Percentiles rank a stretch among this genome's conserved stretches.
Evolutionary conservation across 2,329 filamentous ascomycete genomes (phyloP).

Genomic region (Botrytis aclada): DNA sequence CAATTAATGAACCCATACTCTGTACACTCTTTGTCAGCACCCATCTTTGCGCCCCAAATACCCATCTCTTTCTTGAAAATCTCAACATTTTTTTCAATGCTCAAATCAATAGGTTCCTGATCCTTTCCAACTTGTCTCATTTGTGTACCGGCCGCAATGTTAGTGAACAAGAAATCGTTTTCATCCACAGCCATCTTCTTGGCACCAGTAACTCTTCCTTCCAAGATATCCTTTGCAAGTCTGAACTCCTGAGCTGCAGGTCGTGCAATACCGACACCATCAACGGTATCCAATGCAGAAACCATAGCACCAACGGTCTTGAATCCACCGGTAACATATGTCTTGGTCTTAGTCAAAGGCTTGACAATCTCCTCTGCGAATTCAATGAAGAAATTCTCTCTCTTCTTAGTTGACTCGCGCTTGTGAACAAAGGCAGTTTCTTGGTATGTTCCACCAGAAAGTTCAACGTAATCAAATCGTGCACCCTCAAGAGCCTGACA

Average conservation of each 20-base stretch:
- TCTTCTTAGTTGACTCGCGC: constrained; percentile 44
- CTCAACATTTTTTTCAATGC: constrained; percentile 46
- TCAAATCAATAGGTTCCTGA: constrained; percentile 52
- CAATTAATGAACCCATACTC: constrained; percentile 47
- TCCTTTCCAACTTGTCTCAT: constrained; percentile 49
- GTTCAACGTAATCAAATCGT: constrained; percentile 63
- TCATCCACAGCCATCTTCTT: constrained; percentile 49
- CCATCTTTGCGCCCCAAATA: constrained; percentile 43
- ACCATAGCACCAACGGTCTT: constrained; percentile 49
- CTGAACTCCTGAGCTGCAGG: constrained; percentile 45
- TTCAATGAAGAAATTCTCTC: constrained; percentile 68
- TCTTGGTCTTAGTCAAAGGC: constrained; percentile 45
- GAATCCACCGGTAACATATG: constrained; percentile 60
- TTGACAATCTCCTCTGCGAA: constrained; percentile 54
- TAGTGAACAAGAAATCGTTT: constrained; percentile 46
- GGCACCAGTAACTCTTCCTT: constrained; percentile 46
- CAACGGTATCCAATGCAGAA: constrained; percentile 45
- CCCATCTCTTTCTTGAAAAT: constrained; percentile 48
- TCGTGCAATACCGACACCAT: constrained; percentile 50
- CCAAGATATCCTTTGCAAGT: constrained; percentile 42
- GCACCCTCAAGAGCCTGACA: constrained; percentile 49
- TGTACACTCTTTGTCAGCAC: constrained; percentile 39
- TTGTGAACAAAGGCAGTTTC: constrained; percentile 41
- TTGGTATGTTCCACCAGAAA: constrained; percentile 62
- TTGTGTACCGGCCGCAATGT: constrained; percentile 31